A percentile compares a stretch with the other conserved stretches of the same genome.
phyloP scores from a whole-genome alignment of 2,329 filamentous ascomycete species.

The Sphaerulina populicola region DNA sequence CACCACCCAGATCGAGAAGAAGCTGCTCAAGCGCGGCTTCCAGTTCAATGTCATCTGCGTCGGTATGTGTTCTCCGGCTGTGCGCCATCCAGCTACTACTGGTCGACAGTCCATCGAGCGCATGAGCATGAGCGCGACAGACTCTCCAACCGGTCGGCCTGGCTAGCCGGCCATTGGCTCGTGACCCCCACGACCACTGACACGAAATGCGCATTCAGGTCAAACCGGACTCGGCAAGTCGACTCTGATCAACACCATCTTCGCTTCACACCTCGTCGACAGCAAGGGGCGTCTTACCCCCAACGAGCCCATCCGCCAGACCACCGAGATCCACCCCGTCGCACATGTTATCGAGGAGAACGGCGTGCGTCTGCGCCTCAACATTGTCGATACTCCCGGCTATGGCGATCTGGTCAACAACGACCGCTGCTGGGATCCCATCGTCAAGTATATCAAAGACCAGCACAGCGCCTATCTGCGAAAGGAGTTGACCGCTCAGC shows the following conservation, averaged over 20 bases:
- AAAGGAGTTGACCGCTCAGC: constrained; percentile 98
- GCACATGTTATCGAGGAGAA: constrained; percentile 99
- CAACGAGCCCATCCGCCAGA: constrained; percentile 86
- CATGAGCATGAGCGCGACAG: too few species aligned
- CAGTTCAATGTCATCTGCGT: constrained; percentile 99
- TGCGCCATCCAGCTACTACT: too few species aligned
- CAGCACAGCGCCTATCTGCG: constrained; percentile 98
- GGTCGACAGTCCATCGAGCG: too few species aligned
- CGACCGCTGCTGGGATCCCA: constrained; percentile 99
- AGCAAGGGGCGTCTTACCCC: constrained; percentile 92
- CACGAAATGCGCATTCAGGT: constrained; percentile 48
- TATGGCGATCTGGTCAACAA: constrained; percentile 99
- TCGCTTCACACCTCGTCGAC: constrained; percentile 97
- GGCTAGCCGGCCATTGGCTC: constrained; percentile 3
- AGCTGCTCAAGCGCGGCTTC: constrained; percentile 98
- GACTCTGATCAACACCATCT: constrained; percentile 99
- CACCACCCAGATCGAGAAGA: constrained; percentile 98
- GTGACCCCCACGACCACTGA: constrained; percentile 2
- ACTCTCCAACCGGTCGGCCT: neutral
- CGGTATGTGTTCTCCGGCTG: constrained; percentile 59
- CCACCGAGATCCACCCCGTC: constrained; percentile 94
- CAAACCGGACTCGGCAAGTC: constrained; percentile 99
- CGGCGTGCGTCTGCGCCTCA: constrained; percentile 89
- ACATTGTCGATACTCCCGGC: constrained; percentile 97
- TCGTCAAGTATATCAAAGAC: constrained; percentile 99